Evolutionary conservation across 192 early-diverging fungal species (phyloP), one percentile per base, ranked within the genome.

Genomic region (Gigaspora rosea): DNA sequence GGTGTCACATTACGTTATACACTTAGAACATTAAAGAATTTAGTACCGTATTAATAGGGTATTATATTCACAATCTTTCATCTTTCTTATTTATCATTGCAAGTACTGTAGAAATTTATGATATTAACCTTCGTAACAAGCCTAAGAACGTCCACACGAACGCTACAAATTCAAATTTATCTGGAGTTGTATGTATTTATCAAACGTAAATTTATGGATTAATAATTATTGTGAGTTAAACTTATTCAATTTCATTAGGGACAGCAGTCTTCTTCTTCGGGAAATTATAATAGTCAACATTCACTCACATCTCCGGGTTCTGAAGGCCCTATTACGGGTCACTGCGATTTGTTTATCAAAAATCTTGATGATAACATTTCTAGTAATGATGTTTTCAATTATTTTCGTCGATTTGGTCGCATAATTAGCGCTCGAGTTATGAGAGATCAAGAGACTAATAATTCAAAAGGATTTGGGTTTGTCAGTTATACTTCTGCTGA

Each of bases 291-390:
- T n/a, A 66, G 62, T 52, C 58, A 57, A 63, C 54, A 61, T n/a
- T 8, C 32, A 12, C 75, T 63, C 13, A 6, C n/a, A 16, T 47
- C 61, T 33, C 70, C 52, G 48, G 71, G 64, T 63, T 59, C 71
- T 41, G 63, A 75, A 77, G 81, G 52, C 20, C 66, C 62, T 58
- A 66, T 77, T 12, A 79, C 84, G 2, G 85, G 84, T 50, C 80
- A 58, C 56, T 82, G 93, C 79, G 97, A 98, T 86, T 92, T 98
- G 71, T 98, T 96, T 84, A 98, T 98, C 86, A 97, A 97, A 87
- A 98, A 98, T 87, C 85, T 98, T 56, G 95, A 97, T 87, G 83
- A 91, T 22, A 86, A 91, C 67, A 95, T 97, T 78, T 94, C 95
- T 86, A 95, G 95, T 86, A 91, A 92, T 83, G 94, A 95, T 59